Evolutionary conservation across 129 eudicot species (phyloP).

Genomic region (Ambrosia trifida): DNA sequence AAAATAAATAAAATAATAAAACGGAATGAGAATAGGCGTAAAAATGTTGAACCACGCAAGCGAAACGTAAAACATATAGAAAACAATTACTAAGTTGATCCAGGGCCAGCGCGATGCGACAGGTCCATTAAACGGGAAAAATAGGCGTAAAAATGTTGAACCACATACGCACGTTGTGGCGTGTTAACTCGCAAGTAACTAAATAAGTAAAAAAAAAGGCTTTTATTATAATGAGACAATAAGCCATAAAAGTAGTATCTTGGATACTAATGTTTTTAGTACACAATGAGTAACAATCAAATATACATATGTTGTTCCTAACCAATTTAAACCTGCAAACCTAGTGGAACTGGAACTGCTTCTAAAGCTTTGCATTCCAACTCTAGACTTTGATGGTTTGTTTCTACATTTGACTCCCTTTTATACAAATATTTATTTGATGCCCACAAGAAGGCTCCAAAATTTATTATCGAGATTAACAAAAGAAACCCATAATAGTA

Average conservation of each 20-base stretch:
- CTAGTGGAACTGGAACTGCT: slow-evolving; percentile 38
- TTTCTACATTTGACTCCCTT: slow-evolving; percentile 41
- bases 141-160: too few relatives aligned
- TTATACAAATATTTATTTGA: slow-evolving; percentile 69
- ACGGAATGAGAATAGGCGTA: too few relatives aligned
- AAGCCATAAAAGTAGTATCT: slow-evolving; percentile 15
- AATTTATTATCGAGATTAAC: slow-evolving; percentile 51
- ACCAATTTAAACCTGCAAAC: slow-evolving; percentile 39
- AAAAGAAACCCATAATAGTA: slow-evolving; percentile 73
- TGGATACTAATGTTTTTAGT: slow-evolving; percentile 7
- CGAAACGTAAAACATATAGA: too few relatives aligned
- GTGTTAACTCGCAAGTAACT: too few relatives aligned
- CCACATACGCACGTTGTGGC: too few relatives aligned
- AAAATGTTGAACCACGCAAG: too few relatives aligned
- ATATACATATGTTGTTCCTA: slow-evolving; percentile 10
- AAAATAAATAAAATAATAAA: too few relatives aligned
- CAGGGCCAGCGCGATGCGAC: too few relatives aligned
- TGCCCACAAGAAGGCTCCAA: slow-evolving; percentile 59
- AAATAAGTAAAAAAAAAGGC: slow-evolving; percentile 12
- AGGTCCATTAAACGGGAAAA: too few relatives aligned
- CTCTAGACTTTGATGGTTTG: slow-evolving; percentile 43
- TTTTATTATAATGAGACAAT: slow-evolving; percentile 20
- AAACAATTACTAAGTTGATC: too few relatives aligned
- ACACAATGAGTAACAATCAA: slow-evolving; percentile 23
- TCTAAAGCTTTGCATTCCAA: slow-evolving; percentile 49